phyloP scores from a whole-genome alignment of 108 stramenopile species.

The Pseudonitzschia multistriata region DNA sequence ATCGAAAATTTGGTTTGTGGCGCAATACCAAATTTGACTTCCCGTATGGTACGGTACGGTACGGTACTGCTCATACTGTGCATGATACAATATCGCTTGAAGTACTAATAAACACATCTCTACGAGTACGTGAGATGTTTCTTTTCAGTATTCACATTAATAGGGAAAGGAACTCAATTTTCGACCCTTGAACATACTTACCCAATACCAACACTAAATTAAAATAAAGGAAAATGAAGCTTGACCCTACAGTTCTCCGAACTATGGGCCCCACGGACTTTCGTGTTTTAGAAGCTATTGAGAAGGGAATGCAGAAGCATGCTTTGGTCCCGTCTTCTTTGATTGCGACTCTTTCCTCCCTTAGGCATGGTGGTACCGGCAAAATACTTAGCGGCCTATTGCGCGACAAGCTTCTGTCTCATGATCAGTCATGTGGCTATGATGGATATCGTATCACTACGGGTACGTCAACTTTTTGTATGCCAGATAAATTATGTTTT shows the following conservation, averaged over 20 bases:
- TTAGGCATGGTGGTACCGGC: slow-evolving; percentile 93
- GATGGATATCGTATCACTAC: slow-evolving; percentile 97
- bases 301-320: slow-evolving; percentile 96
- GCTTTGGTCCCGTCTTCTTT: slow-evolving; percentile 89
- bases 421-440: slow-evolving; percentile 89
- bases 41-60: too few species aligned
- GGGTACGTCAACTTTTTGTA: not conserved
- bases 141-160: too few species aligned
- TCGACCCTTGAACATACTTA: too few species aligned
- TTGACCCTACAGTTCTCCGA: slow-evolving; percentile 87
- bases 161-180: too few species aligned
- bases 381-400: slow-evolving; percentile 88
- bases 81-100: too few species aligned
- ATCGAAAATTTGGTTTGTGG: too few species aligned
- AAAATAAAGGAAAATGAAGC: slow-evolving; percentile 57
- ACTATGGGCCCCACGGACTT: slow-evolving; percentile 88
- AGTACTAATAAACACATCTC: too few species aligned
- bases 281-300: slow-evolving; percentile 95
- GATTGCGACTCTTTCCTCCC: slow-evolving; percentile 83
- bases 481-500: not conserved
- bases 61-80: too few species aligned
- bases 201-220: not conserved
- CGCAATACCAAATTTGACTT: too few species aligned
- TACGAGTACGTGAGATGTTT: too few species aligned
- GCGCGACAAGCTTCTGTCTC: slow-evolving; percentile 92